Evolutionary conservation across 1,284 basidiomycete genomes (phyloP), one percentile per base, ranked within the genome.

Genomic region (Ceratobasidium sp.): DNA sequence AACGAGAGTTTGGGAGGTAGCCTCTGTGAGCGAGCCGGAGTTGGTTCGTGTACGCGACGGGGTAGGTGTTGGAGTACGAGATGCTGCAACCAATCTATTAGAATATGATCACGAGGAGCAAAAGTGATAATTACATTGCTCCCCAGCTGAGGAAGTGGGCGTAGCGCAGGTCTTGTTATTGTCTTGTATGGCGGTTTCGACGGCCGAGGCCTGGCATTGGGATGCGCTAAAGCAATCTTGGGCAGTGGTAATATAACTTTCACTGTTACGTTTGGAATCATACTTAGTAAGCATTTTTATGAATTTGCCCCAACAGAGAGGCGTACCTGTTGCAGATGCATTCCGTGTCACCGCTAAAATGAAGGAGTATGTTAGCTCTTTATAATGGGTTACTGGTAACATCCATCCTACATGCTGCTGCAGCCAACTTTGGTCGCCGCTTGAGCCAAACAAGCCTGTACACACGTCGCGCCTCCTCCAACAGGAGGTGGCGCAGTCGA

Each of bases 401-500:
- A 11, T 14, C 22, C 8, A 60, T 14, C 11, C 8, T 33, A 60
- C 59, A 9, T 57, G 41, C 66, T 48, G 9, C 24, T 24, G 22
- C 66, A 69, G 15, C 66, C 51, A 33, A 47, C 51, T 17, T 33
- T 19, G 29, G 22, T 11, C 15, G 51, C 66, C 9, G 66, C 66
- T 33, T 36, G 31, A 7, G 53, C 66, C 4, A 69, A 27, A 29
- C 66, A 69, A 6, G 41, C 9, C 36, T 69, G 51, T 9, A 69
- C 51, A 27, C 66, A 69, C n/a, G 5, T 69, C 9, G 66, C 66
- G 19, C 66, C 66, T 45, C 66, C 66, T 22, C 66, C 53, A 27
- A 29, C 19, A 9, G 66, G 66, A 3, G 53, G 51, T 19, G 51
- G 11, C 2, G 66, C 57, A 15, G 66, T 6, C 2, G 6, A 6